Conservation (phyloP, 192 early-diverging fungal genomes). For the Mortierella hygrophila region DNA sequence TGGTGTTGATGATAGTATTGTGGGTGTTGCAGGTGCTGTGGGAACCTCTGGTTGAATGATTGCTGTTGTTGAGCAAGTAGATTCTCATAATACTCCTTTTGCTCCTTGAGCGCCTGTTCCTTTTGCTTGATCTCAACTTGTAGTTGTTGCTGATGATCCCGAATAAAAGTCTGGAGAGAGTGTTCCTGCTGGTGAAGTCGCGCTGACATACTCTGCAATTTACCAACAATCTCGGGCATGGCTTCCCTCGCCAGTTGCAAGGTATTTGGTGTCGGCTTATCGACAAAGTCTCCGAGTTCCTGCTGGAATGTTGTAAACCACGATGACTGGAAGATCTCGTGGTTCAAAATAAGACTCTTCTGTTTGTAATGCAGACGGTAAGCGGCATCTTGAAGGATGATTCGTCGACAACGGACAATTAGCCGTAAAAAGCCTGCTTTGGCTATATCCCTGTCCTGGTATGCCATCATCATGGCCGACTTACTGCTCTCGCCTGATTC, state of each 20-base stretch:
- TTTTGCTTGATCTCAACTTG: not conserved
- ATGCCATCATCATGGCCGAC: conserved; percentile 7
- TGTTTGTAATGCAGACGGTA: conserved; percentile 12
- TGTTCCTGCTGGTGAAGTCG: not conserved
- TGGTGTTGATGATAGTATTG: not conserved
- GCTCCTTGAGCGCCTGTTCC: not conserved
- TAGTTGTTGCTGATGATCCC: not conserved
- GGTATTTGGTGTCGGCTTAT: not conserved
- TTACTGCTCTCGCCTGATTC: not conserved
- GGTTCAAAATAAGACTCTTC: conserved; percentile 4
- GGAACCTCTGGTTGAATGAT: not conserved
- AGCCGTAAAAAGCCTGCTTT: conserved; percentile 24
- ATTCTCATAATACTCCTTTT: not conserved
- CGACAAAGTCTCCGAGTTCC: not conserved
- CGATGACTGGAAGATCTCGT: conserved; percentile 14
- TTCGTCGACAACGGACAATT: conserved; percentile 23
- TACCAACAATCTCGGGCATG: not conserved
- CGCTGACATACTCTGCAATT: not conserved
- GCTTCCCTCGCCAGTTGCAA: not conserved
- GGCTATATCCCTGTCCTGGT: conserved; percentile 11
- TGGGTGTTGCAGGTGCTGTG: not conserved
- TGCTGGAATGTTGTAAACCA: conserved; percentile 9
- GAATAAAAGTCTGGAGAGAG: not conserved
- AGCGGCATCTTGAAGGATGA: conserved; percentile 36
- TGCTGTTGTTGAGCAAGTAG: not conserved